These are phyloP conservation scores for Puccinia triticina DNA, from an alignment of 1,284 basidiomycete species.

Conservation along the genomic window DNA sequence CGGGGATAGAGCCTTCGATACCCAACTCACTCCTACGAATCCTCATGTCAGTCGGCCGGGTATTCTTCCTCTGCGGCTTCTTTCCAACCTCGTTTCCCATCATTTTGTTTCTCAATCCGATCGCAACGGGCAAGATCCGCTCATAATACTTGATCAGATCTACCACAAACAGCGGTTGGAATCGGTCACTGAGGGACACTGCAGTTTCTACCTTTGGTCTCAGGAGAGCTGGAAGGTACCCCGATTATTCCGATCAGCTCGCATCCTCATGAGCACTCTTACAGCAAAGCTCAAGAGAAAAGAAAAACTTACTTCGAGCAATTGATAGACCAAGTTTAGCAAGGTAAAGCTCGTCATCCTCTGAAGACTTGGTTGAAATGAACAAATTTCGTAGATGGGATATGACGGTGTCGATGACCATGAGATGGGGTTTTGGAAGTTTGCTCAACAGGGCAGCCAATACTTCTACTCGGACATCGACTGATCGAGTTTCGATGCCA, in stretches of 20 bases:
- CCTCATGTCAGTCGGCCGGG: slow-evolving; percentile 41
- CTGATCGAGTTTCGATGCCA: slow-evolving; percentile 15
- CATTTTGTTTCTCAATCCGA: slow-evolving; percentile 18
- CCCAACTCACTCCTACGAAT: slow-evolving; percentile 44
- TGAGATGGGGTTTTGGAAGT: slow-evolving; percentile 43
- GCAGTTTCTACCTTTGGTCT: slow-evolving; percentile 46
- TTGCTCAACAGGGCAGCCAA: slow-evolving; percentile 33
- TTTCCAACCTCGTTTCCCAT: background rate
- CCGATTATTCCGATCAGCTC: background rate
- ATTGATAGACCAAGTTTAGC: slow-evolving; percentile 42
- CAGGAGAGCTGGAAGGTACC: slow-evolving; percentile 12
- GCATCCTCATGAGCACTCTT: background rate
- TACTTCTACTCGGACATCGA: slow-evolving; percentile 42
- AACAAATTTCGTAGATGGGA: slow-evolving; percentile 33
- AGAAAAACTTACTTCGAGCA: slow-evolving; percentile 22
- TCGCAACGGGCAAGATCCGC: slow-evolving; percentile 34
- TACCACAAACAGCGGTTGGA: slow-evolving; percentile 35
- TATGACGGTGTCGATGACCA: slow-evolving; percentile 38
- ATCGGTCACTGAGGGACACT: slow-evolving; percentile 43
- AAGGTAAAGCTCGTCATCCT: slow-evolving; percentile 35
- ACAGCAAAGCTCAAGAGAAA: background rate
- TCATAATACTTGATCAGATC: slow-evolving; percentile 46
- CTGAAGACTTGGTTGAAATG: slow-evolving; percentile 24
- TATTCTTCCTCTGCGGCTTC: slow-evolving; percentile 27
- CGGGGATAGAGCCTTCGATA: slow-evolving; percentile 41